These are phyloP conservation scores for Combretum micranthum DNA, from an alignment of 345 rosid species.

Conservation along the genomic window DNA sequence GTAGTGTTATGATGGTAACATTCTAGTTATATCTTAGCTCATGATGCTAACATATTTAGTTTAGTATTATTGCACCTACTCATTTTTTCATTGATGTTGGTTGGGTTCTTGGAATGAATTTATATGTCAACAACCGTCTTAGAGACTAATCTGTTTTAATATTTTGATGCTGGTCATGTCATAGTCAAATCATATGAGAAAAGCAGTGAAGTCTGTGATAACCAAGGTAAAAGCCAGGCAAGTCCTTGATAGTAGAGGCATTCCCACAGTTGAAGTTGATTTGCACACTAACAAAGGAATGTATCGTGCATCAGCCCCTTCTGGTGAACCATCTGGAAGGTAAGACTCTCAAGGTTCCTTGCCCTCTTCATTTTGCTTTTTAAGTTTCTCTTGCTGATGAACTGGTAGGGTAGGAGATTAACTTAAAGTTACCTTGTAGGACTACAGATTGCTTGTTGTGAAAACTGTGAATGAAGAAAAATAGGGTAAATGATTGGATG, in stretches of 20 bases:
- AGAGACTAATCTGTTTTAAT: too few species aligned
- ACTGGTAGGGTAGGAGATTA: background rate
- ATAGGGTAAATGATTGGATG: too few species aligned
- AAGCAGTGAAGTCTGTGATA: constrained; percentile 73
- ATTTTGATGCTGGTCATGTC: background rate
- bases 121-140: too few species aligned
- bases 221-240: constrained; percentile 84
- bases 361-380: background rate
- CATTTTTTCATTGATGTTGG: too few species aligned
- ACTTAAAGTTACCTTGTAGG: too few species aligned
- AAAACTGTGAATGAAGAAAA: too few species aligned
- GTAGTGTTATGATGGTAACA: too few species aligned
- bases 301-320: constrained; percentile 81
- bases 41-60: too few species aligned
- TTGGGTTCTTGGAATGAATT: too few species aligned
- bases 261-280: constrained; percentile 94
- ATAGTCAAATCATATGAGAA: constrained; percentile 95
- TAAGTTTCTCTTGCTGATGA: background rate
- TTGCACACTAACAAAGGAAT: constrained; percentile 79
- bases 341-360: constrained; percentile 18
- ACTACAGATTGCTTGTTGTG: too few species aligned
- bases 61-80: too few species aligned
- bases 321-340: constrained; percentile 85
- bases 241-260: constrained; percentile 91
- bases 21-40: too few species aligned